phyloP scores from a whole-genome alignment of 1,284 basidiomycete species.

The Irpex lacteus region DNA sequence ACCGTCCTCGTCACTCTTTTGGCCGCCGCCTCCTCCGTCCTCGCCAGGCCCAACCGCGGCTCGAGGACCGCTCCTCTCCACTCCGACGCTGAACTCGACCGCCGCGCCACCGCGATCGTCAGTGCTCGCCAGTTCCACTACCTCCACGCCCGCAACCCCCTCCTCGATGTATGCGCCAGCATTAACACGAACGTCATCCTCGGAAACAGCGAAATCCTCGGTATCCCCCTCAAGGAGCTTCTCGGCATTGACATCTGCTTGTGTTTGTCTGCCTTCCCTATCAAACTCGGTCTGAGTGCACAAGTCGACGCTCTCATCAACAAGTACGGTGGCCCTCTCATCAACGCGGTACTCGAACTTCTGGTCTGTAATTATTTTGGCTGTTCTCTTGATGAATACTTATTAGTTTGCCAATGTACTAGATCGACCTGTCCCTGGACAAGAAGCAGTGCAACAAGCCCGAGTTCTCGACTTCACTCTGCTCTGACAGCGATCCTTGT shows the following conservation, averaged over 20 bases:
- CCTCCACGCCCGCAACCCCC: background rate
- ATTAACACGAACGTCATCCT: slow-evolving; percentile 18
- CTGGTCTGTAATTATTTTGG: slow-evolving; percentile 16
- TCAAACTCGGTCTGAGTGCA: slow-evolving; percentile 17
- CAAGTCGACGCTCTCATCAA: slow-evolving; percentile 17
- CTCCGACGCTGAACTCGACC: background rate
- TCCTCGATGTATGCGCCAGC: slow-evolving; percentile 25
- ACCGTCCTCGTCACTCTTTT: slow-evolving; percentile 1
- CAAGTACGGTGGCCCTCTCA: slow-evolving; percentile 17
- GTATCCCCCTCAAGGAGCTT: slow-evolving; percentile 13
- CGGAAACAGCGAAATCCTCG: slow-evolving; percentile 9
- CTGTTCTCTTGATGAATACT: background rate
- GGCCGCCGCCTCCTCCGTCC: background rate
- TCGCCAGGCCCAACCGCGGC: background rate
- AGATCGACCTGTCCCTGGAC: slow-evolving; percentile 14
- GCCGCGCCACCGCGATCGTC: background rate
- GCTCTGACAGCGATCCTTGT: slow-evolving; percentile 17
- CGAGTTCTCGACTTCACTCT: slow-evolving; percentile 13
- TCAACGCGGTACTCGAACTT: slow-evolving; percentile 17
- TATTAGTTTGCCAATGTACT: background rate
- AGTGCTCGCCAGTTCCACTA: slow-evolving; percentile 2
- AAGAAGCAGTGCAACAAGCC: slow-evolving; percentile 18
- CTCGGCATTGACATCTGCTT: slow-evolving; percentile 23
- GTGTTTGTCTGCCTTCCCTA: slow-evolving; percentile 25
- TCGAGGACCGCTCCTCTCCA: background rate